Conservation (phyloP, 345 rosid species). For the Pistacia integerrima region DNA sequence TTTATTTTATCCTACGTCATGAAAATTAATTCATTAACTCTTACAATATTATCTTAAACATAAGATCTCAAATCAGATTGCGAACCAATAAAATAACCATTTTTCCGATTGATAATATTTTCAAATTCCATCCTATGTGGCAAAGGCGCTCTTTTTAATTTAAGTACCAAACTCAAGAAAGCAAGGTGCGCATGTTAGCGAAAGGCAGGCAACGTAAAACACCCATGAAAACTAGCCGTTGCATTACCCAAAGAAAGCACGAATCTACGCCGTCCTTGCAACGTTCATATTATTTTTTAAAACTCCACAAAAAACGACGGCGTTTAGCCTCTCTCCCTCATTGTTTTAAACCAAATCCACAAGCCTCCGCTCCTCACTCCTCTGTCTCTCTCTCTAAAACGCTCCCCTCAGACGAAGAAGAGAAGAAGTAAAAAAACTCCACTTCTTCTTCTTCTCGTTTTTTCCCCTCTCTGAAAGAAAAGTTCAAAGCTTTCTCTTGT, state of each 20-base stretch:
- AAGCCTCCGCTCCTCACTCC: background rate
- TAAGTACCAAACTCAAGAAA: too few species aligned
- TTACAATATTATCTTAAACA: too few species aligned
- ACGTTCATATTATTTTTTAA: slow-evolving; percentile 27
- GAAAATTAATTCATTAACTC: too few species aligned
- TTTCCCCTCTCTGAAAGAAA: too few species aligned
- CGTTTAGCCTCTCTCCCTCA: background rate
- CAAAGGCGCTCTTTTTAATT: too few species aligned
- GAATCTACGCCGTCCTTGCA: background rate
- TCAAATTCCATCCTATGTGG: too few species aligned
- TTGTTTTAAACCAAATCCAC: slow-evolving; percentile 18
- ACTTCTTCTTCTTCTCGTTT: background rate
- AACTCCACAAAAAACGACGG: slow-evolving; percentile 1
- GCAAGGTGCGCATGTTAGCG: too few species aligned
- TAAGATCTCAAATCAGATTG: too few species aligned
- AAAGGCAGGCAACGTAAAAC: too few species aligned
- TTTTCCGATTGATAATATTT: too few species aligned
- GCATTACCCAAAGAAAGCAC: background rate
- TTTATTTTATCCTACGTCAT: too few species aligned
- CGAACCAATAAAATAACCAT: too few species aligned
- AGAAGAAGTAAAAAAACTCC: background rate
- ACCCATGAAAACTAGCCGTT: slow-evolving; percentile 33
- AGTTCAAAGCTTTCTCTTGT: background rate
- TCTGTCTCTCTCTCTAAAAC: slow-evolving; percentile 5
- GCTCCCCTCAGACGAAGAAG: background rate